These are phyloP conservation scores for Arctium lappa DNA, from an alignment of 129 eudicot genomes.

Conservation along the genomic window DNA sequence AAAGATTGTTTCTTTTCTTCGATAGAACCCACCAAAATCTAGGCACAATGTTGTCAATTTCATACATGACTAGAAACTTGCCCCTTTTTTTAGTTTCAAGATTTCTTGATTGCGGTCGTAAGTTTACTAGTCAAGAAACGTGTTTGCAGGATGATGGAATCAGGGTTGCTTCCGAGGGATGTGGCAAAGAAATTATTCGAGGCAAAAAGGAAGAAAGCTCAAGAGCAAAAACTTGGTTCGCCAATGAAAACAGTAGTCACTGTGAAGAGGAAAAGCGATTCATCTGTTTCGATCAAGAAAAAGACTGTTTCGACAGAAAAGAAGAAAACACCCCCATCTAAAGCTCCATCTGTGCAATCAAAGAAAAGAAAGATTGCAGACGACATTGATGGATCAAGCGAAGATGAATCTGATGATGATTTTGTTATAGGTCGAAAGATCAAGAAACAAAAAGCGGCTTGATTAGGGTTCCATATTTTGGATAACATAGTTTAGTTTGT, in stretches of 20 bases:
- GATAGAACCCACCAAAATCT: neutral
- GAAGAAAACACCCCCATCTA: constrained; percentile 53
- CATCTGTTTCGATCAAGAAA: constrained; percentile 47
- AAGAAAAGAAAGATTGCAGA: constrained; percentile 53
- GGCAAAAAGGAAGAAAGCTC: constrained; percentile 51
- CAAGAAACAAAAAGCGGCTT: constrained; percentile 54
- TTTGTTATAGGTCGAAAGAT: constrained; percentile 34
- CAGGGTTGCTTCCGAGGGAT: constrained; percentile 71
- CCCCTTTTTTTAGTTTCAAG: neutral
- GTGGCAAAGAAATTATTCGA: constrained; percentile 63
- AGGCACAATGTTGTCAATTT: neutral
- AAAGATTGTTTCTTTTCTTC: too few relatives aligned
- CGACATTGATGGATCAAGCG: constrained; percentile 27
- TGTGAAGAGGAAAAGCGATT: constrained; percentile 39
- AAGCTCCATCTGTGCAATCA: constrained; percentile 37
- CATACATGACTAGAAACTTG: neutral
- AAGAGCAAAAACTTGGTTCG: constrained; percentile 60
- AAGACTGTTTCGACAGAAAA: constrained; percentile 43
- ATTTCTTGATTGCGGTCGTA: neutral
- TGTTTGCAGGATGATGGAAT: constrained; percentile 84
- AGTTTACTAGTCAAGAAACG: constrained; percentile 2
- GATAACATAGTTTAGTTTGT: constrained; percentile 11
- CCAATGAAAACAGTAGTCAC: constrained; percentile 68
- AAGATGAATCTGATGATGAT: constrained; percentile 58
- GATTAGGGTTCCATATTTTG: neutral